Evolutionary conservation across 306 rosid genomes (phyloP), one percentile per base, ranked within the genome.

Genomic region (Quercus aquifolioides): DNA sequence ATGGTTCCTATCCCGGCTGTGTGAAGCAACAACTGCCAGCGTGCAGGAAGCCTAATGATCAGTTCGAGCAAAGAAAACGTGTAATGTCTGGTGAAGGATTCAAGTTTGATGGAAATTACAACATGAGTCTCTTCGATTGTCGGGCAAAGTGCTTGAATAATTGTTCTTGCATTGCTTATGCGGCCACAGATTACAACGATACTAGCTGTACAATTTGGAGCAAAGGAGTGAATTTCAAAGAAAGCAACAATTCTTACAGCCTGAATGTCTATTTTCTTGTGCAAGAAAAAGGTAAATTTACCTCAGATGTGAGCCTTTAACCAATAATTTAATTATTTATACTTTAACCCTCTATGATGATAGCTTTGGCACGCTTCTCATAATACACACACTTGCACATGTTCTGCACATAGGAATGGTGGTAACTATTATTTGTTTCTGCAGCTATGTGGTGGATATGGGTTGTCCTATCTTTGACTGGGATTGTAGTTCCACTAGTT

Each of bases 361-460:
- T 3, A n/a, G 11, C 4, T 56, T 56, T 56, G 62, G 62, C 62
- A n/a, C n/a, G 26, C 62, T n/a, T 18, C 62, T 56, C 13, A 56
- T n/a, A 18, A 1, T 3, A n/a, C 62, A n/a, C 62, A 56, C 62
- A n/a, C 60, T 5, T n/a, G 21, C 62, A 56, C 5, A 56, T 3
- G 23, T 56, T 55, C 9, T 1, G 3, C 60, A 55, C 9, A 49
- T 10, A 49, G 15, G 15, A 49, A 12, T 49, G 21, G 60, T 56
- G 60, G 25, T 12, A 56, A 56, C 60, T 56, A 56, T 56, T 20
- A 56, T 20, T 56, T 20, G 64, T 38, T 81, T 25, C 77, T 74
- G 85, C 20, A 62, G 71, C 5, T 3, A 81, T 31, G 52, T 52
- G 88, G 88, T 78, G 85, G 85, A 78, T 65, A 72, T 76, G 82